phyloP scores from a whole-genome alignment of 768 basidiomycete genomes.

The Agrocybe pediades region DNA sequence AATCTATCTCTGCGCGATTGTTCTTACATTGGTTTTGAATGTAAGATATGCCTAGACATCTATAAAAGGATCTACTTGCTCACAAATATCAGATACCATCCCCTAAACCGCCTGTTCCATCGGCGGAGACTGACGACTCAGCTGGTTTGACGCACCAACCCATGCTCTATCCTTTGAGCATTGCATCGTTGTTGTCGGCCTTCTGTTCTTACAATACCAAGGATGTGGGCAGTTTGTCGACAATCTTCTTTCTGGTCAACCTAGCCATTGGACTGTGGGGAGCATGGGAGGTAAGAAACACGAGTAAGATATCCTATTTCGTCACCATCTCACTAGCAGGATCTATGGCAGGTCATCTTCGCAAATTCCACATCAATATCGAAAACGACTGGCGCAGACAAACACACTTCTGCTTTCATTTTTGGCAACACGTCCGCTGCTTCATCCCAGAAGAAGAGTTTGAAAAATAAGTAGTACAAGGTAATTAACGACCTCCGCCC shows the following conservation, averaged over 20 bases:
- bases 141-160: constrained; percentile 46
- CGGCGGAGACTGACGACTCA: constrained; percentile 15
- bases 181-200: constrained; percentile 53
- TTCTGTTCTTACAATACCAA: constrained; percentile 68
- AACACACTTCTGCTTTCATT: constrained; percentile 76
- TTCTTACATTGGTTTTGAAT: constrained; percentile 59
- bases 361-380: constrained; percentile 57
- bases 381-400: constrained; percentile 79
- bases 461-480: constrained; percentile 40
- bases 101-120: constrained; percentile 36
- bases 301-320: constrained; percentile 6
- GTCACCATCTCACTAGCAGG: neutral
- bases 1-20: constrained; percentile 56
- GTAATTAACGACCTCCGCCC: constrained; percentile 44
- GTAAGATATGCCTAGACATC: constrained; percentile 32
- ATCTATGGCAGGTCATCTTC: constrained; percentile 57
- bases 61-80: neutral
- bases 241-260: constrained; percentile 50
- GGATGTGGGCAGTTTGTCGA: constrained; percentile 57
- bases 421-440: constrained; percentile 76
- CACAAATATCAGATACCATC: constrained; percentile 21
- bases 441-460: constrained; percentile 59
- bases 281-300: constrained; percentile 63
- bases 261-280: constrained; percentile 65
- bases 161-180: constrained; percentile 60